Evolutionary conservation across 768 basidiomycete genomes (phyloP), one percentile per base, ranked within the genome.

Genomic region (Pisolithus albus): DNA sequence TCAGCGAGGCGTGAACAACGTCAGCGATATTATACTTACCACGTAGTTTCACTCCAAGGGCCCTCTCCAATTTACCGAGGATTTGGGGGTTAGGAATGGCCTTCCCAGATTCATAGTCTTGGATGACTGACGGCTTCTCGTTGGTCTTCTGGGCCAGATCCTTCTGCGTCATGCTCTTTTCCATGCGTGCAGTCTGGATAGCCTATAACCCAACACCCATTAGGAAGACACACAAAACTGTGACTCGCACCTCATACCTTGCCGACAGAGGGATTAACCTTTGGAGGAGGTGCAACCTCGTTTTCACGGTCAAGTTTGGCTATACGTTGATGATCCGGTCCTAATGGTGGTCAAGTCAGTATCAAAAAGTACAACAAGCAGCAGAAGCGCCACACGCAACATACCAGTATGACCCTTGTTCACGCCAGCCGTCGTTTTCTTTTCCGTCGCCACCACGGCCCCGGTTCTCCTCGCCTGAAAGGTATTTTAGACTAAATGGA

Each of bases 231-330:
- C 10, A 3, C 18, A 2, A 36, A 0, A 30, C 18, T 19, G 5
- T n/a, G 30, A 42, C 38, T 23, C n/a, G 41, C 46, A 56, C 48
- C 19, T 16, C 78, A 40, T 63, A 86, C 88, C 68, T 83, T 83
- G 56, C 88, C 88, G 55, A 88, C 88, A 21, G 74, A 75, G 8
- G 83, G 75, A 2, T 76, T 66, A 57, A 97, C 72, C 71, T 92
- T 95, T 49, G 86, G 59, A 44, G 94, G 94, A 7, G 93, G 92
- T 8, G 92, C 91, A 21, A 95, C 92, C 63, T 95, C 93, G 67
- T 97, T 94, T 60, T 96, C 92, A 41, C 90, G 82, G 69, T 94
- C 93, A 40, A 97, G 84, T 64, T 94, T 94, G 23, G 88, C 92
- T 64, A 94, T 93, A 51, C 82, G 82, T 64, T 92, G 90, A 72